Evolutionary conservation across 129 eudicot genomes (phyloP).

Genomic region (Scalesia atractyloides): DNA sequence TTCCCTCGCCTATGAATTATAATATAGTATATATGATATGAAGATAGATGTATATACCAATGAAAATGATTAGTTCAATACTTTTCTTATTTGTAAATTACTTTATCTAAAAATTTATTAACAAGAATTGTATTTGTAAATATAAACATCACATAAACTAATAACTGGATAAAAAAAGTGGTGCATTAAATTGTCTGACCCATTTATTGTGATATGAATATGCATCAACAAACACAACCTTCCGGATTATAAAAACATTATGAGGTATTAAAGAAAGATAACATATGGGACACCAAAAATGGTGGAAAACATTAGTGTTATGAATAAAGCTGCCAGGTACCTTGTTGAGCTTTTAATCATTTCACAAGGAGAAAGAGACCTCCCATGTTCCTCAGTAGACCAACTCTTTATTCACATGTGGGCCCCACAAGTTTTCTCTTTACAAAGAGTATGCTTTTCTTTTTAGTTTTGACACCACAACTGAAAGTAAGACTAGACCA

Average conservation of each 20-base stretch:
- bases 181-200: no score
- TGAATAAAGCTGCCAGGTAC: conserved; percentile 32
- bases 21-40: no score
- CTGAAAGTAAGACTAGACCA: conserved; percentile 29
- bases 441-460: conserved; percentile 18
- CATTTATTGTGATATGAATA: no score
- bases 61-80: no score
- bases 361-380: conserved; percentile 32
- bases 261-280: background rate
- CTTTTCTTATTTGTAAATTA: background rate
- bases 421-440: conserved; percentile 30
- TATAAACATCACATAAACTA: no score
- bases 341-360: conserved; percentile 41
- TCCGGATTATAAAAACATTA: background rate
- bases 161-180: no score
- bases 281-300: conserved; percentile 37
- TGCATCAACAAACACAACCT: no score
- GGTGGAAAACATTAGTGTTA: conserved; percentile 28
- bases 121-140: no score
- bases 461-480: background rate
- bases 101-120: background rate
- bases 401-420: conserved; percentile 23
- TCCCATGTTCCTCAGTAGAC: conserved; percentile 28
- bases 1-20: no score
- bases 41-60: no score